A percentile compares a stretch with the other conserved stretches of the same genome.
phyloP scores from a whole-genome alignment of 78 protist species.

The Dictyostelium capitatum region DNA sequence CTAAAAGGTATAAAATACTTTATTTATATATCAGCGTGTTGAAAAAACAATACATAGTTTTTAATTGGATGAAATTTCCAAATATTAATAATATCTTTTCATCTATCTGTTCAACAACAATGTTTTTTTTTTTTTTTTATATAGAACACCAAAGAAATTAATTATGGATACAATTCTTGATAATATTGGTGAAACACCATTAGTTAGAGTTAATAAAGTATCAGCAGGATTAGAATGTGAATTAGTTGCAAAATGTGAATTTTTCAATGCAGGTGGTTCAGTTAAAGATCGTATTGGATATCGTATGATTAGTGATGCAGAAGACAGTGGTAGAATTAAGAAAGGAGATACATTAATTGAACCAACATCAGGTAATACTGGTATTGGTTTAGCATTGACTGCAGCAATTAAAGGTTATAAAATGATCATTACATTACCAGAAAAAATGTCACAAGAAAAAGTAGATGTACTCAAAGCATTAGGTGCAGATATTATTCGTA shows the following conservation, averaged over 20 bases:
- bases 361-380: conserved; percentile 99
- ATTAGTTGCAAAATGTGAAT: conserved; percentile 97
- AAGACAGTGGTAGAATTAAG: conserved; percentile 90
- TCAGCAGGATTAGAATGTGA: conserved; percentile 96
- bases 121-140: not conserved
- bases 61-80: conserved; percentile 2
- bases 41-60: not conserved
- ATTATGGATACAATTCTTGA: conserved; percentile 87
- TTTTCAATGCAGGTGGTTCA: conserved; percentile 97
- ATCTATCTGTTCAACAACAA: no score
- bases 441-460: conserved; percentile 97
- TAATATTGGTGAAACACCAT: conserved; percentile 97
- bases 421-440: conserved; percentile 97
- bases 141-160: conserved; percentile 48
- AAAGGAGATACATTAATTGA: conserved; percentile 97
- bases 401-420: conserved; percentile 97
- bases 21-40: not conserved
- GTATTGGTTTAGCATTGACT: conserved; percentile 97
- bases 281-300: conserved; percentile 97
- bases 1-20: conserved; percentile 36
- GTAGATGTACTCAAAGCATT: conserved; percentile 91
- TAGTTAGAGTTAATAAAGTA: conserved; percentile 91
- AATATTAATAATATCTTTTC: not conserved
- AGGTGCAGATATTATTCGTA: conserved; percentile 97
- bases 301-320: conserved; percentile 96